Percentiles rank a stretch among this genome's conserved stretches.
Evolutionary conservation across 2,329 filamentous ascomycete genomes (phyloP).

Genomic region (Metarhizium guizhouense): DNA sequence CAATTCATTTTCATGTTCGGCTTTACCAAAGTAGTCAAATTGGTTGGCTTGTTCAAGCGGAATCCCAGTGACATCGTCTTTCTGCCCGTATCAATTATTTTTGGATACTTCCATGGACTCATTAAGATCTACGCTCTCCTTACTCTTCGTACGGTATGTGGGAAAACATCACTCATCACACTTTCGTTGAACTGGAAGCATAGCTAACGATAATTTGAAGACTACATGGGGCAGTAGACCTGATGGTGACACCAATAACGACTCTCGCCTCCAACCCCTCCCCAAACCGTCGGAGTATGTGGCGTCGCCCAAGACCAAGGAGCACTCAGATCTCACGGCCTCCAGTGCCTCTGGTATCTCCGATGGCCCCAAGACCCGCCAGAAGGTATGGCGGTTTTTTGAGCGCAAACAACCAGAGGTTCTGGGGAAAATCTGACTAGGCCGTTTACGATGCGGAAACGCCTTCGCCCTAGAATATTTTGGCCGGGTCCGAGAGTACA

Average conservation of each 20-base stretch:
- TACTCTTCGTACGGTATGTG: slow-evolving; percentile 73
- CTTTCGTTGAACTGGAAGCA: neutral
- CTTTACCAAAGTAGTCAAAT: slow-evolving; percentile 85
- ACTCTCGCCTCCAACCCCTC: slow-evolving; percentile 51
- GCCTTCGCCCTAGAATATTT: slow-evolving; percentile 11
- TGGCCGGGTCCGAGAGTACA: no score
- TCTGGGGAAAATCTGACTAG: slow-evolving; percentile 23
- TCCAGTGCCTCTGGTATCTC: no score
- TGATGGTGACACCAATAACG: slow-evolving; percentile 79
- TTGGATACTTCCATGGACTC: slow-evolving; percentile 86
- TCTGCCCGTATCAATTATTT: slow-evolving; percentile 76
- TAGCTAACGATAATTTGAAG: slow-evolving; percentile 33
- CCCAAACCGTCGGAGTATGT: slow-evolving; percentile 32
- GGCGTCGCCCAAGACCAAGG: neutral
- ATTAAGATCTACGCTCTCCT: slow-evolving; percentile 85
- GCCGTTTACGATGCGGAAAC: slow-evolving; percentile 28
- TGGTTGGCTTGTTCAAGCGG: slow-evolving; percentile 75
- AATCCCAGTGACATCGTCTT: slow-evolving; percentile 75
- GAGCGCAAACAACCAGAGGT: slow-evolving; percentile 12
- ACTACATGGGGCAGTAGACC: slow-evolving; percentile 94
- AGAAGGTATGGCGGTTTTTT: slow-evolving; percentile 26
- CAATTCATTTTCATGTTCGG: slow-evolving; percentile 67
- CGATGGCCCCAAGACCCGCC: slow-evolving; percentile 33
- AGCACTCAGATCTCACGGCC: no score
- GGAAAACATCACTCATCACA: slow-evolving; percentile 4